Percentiles rank a stretch among this genome's conserved stretches.
These are phyloP conservation scores for Verticillium tricorpus DNA, from an alignment of 2,329 filamentous ascomycete species.

Conservation along the genomic window DNA sequence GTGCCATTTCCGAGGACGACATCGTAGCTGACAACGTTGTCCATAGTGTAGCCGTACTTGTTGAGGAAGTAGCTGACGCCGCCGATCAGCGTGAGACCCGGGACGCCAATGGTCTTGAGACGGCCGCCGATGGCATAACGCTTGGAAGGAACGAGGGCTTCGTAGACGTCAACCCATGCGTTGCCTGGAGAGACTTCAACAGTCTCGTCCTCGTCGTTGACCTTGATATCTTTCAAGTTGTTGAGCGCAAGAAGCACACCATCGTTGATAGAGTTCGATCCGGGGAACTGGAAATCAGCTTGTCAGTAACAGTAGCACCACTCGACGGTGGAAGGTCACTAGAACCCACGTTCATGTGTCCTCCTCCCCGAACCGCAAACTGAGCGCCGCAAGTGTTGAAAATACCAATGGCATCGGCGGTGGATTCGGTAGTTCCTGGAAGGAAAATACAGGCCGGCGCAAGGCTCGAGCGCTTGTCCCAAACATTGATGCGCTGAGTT, in stretches of 20 bases:
- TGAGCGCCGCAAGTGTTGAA: slow-evolving; percentile 11
- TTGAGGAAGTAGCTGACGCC: slow-evolving; percentile 22
- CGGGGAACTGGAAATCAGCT: slow-evolving; percentile 11
- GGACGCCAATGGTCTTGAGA: slow-evolving; percentile 21
- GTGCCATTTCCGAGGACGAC: slow-evolving; percentile 22
- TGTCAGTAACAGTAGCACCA: not conserved
- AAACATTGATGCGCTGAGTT: slow-evolving; percentile 6
- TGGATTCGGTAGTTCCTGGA: not conserved
- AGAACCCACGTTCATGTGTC: slow-evolving; percentile 17
- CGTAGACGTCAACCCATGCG: slow-evolving; percentile 22
- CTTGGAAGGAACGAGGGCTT: slow-evolving; percentile 15
- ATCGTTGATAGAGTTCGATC: slow-evolving; percentile 18
- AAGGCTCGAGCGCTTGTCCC: slow-evolving; percentile 6
- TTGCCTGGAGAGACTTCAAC: slow-evolving; percentile 16
- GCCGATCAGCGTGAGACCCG: slow-evolving; percentile 22
- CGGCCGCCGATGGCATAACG: slow-evolving; percentile 22
- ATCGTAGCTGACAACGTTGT: slow-evolving; percentile 19
- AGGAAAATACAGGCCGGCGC: slow-evolving; percentile 4
- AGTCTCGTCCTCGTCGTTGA: slow-evolving; percentile 7
- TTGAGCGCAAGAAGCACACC: slow-evolving; percentile 18
- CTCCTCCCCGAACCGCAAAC: slow-evolving; percentile 19
- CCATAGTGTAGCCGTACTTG: slow-evolving; percentile 20
- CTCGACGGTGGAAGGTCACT: not conserved
- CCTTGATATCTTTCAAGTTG: slow-evolving; percentile 9
- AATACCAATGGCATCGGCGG: slow-evolving; percentile 4